phyloP scores from a whole-genome alignment of 805 yeast genomes.

The Wickerhamiella sergipiensis region DNA sequence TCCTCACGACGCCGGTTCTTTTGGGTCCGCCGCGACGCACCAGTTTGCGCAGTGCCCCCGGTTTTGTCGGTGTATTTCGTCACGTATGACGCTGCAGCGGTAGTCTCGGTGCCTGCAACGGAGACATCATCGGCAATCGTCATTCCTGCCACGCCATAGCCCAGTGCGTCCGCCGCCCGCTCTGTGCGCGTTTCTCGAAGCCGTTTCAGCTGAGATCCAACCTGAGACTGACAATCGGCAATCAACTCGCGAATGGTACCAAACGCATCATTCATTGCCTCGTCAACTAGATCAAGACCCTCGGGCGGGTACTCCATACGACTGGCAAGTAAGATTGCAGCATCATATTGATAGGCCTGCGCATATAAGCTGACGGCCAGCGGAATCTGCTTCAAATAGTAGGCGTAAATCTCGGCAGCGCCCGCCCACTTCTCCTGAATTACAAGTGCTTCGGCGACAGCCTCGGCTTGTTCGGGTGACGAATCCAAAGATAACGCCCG shows the following conservation, averaged over 20 bases:
- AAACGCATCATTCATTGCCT: constrained; percentile 73
- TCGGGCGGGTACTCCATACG: constrained; percentile 5
- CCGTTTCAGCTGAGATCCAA: constrained; percentile 69
- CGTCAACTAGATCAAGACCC: constrained; percentile 36
- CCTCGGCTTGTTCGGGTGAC: constrained; percentile 26
- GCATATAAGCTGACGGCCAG: constrained; percentile 58
- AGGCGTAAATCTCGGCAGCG: constrained; percentile 63
- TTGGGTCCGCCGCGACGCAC: constrained; percentile 83
- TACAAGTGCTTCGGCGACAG: constrained; percentile 40
- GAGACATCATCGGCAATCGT: constrained; percentile 82
- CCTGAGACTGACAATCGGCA: constrained; percentile 86
- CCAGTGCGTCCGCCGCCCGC: constrained; percentile 72
- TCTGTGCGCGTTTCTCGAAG: constrained; percentile 73
- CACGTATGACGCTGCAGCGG: constrained; percentile 83
- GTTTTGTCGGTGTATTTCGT: constrained; percentile 96
- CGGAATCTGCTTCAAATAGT: constrained; percentile 45
- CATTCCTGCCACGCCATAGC: constrained; percentile 62
- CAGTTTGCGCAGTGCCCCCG: constrained; percentile 89
- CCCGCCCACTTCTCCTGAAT: constrained; percentile 53
- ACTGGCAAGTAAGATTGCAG: constrained; percentile 55
- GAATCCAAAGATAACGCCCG: constrained; percentile 58
- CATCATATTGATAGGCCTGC: constrained; percentile 59
- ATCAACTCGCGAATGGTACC: constrained; percentile 74
- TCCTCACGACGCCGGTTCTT: constrained; percentile 92
- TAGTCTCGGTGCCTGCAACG: constrained; percentile 85